phyloP scores from a whole-genome alignment of 768 basidiomycete species.

The Gautieria morchelliformis region DNA sequence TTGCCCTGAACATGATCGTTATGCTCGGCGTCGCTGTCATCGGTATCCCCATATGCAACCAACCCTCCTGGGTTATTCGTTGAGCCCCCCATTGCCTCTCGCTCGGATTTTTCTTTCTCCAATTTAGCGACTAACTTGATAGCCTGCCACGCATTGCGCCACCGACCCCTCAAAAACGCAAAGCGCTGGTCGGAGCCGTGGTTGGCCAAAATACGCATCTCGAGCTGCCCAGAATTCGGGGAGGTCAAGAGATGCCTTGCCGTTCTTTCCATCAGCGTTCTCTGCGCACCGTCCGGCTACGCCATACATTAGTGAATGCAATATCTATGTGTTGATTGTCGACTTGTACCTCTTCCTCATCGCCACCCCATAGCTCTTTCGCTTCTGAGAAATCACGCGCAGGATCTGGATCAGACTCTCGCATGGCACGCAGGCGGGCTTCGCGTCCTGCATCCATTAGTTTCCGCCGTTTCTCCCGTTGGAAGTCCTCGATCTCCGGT shows the following conservation, averaged over 20 bases:
- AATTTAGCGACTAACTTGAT: slow-evolving; percentile 38
- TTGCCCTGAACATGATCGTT: slow-evolving; percentile 18
- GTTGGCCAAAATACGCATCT: slow-evolving; percentile 84
- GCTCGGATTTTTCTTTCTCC: slow-evolving; percentile 12
- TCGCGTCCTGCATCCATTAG: slow-evolving; percentile 50
- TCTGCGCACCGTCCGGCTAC: slow-evolving; percentile 52
- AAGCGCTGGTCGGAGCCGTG: slow-evolving; percentile 72
- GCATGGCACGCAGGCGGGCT: slow-evolving; percentile 54
- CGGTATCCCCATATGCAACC: slow-evolving; percentile 30
- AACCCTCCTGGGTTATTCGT: neutral
- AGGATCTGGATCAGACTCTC: slow-evolving; percentile 25
- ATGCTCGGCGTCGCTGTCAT: slow-evolving; percentile 26
- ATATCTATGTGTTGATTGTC: slow-evolving; percentile 14
- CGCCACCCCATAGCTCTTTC: slow-evolving; percentile 13
- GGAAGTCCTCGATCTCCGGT: slow-evolving; percentile 56
- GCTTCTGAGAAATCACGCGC: slow-evolving; percentile 18
- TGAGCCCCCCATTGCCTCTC: slow-evolving; percentile 6
- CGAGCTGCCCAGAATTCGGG: slow-evolving; percentile 71
- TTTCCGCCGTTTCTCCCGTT: slow-evolving; percentile 55
- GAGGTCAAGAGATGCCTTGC: slow-evolving; percentile 59
- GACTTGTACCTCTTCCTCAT: slow-evolving; percentile 49
- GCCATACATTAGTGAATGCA: neutral
- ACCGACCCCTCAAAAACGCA: slow-evolving; percentile 72
- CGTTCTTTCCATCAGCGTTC: slow-evolving; percentile 65
- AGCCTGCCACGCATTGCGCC: slow-evolving; percentile 53